Base-by-base conservation (phyloP, 2,329 filamentous ascomycete genomes). In the Colletotrichum caudatum region DNA sequence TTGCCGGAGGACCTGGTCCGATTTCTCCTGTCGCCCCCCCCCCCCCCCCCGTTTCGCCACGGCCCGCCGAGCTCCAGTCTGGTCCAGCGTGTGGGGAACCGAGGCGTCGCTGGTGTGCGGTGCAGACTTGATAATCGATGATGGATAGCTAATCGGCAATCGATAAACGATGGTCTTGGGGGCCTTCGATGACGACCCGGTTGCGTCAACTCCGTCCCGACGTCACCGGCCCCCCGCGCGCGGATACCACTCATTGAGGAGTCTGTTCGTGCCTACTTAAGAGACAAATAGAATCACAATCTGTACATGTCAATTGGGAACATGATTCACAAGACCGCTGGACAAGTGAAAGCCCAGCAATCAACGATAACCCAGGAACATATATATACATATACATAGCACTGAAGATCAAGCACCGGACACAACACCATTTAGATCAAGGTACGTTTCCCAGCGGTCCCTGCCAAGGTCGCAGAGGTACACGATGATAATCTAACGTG, bases 141-240 rank as follows among this genome's bases (percentile, higher is more conserved):
- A 37, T 37, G 35, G 35, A 37, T 37, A 37, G 29, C 5, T 29
- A 29, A 29, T 37, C 35, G 9, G 35, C 11, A 11, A 37, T 37
- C 35, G 35, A 37, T 37, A 37, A 37, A 37, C 35, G 35, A 11
- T 37, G 1, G 11, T 23, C 51, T 44, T 46, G 48, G 18, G 4
- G 18, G 57, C 35, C 18, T 26, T 64, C 59, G 46, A 71, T 71
- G 69, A 71, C 69, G 69, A 63, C 33, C 39, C 50, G 46, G 66
- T 74, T 63, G 73, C 73, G 70, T 74, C 70, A 66, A 73, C 59
- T 33, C 39, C 16, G 20, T 2, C 12, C 23, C 72, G 65, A 69
- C 72, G 70, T 74, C 72, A 71, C 64, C 51, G 44, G 29, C 58
- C 18, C 37, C 37, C 37, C 11, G 11, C 8, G 18, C 44, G 7